phyloP scores from a whole-genome alignment of 2,329 filamentous ascomycete genomes.

The Myrmaecium sp. region DNA sequence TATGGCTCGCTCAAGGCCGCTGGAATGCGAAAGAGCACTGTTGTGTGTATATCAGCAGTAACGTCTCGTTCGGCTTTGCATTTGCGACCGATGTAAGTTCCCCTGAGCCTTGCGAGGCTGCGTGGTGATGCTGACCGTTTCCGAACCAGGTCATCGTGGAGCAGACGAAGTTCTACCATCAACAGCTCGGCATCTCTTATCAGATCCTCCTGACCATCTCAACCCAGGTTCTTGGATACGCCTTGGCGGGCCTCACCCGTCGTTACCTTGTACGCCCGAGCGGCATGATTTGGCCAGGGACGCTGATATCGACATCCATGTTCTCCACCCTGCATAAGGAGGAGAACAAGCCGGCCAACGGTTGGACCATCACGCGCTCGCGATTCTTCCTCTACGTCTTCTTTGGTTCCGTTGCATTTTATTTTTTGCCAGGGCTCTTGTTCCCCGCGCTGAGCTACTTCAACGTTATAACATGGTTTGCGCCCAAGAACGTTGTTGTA shows the following conservation, averaged over 20 bases:
- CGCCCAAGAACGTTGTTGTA: constrained; percentile 69
- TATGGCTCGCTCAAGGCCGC: constrained; percentile 62
- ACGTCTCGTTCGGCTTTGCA: constrained; percentile 77
- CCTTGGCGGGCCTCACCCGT: constrained; percentile 67
- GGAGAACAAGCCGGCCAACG: constrained; percentile 64
- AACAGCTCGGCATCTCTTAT: constrained; percentile 59
- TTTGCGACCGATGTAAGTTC: constrained; percentile 59
- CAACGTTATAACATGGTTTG: constrained; percentile 77
- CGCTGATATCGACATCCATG: constrained; percentile 77
- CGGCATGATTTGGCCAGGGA: constrained; percentile 85
- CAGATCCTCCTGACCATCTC: constrained; percentile 71
- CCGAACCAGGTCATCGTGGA: constrained; percentile 54
- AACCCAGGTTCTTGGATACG: constrained; percentile 73
- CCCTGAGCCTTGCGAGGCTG: neutral
- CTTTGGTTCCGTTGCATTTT: constrained; percentile 56
- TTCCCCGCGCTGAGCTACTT: constrained; percentile 80
- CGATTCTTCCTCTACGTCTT: constrained; percentile 70
- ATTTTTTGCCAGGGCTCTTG: constrained; percentile 68
- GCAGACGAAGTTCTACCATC: constrained; percentile 77
- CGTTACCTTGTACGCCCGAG: constrained; percentile 70
- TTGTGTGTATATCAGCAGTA: constrained; percentile 78
- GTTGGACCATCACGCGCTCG: constrained; percentile 69
- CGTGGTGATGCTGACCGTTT: neutral
- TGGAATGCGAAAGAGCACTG: constrained; percentile 87
- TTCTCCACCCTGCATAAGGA: constrained; percentile 74